These are phyloP conservation scores for Suillus americanus DNA, from an alignment of 768 basidiomycete genomes.

Conservation along the genomic window DNA sequence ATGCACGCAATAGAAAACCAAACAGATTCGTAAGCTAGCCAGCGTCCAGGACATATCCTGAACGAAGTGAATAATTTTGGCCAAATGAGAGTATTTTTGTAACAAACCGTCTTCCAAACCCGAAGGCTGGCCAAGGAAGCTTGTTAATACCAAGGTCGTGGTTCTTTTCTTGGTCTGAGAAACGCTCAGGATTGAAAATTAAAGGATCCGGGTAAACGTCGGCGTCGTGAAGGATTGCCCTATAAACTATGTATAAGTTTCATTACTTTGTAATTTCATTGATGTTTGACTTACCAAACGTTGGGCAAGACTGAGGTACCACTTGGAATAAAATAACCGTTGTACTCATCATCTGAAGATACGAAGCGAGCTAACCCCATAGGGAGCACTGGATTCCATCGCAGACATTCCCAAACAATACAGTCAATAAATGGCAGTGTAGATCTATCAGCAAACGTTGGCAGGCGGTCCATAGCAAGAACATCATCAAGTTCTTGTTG, in stretches of 20 bases:
- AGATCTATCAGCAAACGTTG: conserved; percentile 38
- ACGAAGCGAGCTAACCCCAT: conserved; percentile 21
- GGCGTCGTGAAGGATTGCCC: conserved; percentile 43
- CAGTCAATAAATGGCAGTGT: conserved; percentile 43
- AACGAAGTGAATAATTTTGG: background rate
- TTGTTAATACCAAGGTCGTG: conserved; percentile 31
- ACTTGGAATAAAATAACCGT: conserved; percentile 44
- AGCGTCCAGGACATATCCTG: conserved; percentile 46
- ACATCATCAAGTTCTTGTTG: conserved; percentile 54
- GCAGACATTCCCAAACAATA: conserved; percentile 33
- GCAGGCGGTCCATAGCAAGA: conserved; percentile 45
- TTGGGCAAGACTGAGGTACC: conserved; percentile 46
- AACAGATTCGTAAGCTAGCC: conserved; percentile 42
- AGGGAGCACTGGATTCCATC: conserved; percentile 43
- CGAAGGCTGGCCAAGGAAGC: conserved; percentile 39
- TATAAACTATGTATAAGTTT: conserved; percentile 23
- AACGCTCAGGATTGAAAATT: conserved; percentile 39
- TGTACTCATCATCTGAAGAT: conserved; percentile 44
- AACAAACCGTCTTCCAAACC: conserved; percentile 40
- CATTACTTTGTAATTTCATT: conserved; percentile 7
- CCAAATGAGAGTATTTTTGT: background rate
- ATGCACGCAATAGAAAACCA: conserved; percentile 44
- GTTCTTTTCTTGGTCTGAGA: conserved; percentile 28
- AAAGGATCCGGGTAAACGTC: conserved; percentile 40
- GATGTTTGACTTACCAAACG: conserved; percentile 38